These are phyloP conservation scores for Sisymbrium altissimum DNA, from an alignment of 345 rosid species.

Conservation along the genomic window DNA sequence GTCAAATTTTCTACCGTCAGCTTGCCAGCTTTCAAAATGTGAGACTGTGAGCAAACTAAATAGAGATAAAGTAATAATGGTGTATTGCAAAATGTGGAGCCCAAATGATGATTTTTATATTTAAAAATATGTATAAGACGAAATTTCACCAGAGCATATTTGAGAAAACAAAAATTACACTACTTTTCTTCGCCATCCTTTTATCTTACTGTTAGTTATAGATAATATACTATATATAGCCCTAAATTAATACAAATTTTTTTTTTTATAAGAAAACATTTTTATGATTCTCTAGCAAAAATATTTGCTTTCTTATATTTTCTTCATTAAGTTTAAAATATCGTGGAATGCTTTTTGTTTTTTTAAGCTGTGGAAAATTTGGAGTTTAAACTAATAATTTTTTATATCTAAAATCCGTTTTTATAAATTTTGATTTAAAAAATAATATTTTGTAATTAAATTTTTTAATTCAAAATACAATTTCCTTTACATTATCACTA, in stretches of 20 bases:
- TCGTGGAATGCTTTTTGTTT: too few relatives aligned
- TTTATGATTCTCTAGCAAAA: too few relatives aligned
- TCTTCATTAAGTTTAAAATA: too few relatives aligned
- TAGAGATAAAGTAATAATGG: constrained; percentile 8
- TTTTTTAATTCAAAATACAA: too few relatives aligned
- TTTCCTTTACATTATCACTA: too few relatives aligned
- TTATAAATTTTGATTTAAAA: too few relatives aligned
- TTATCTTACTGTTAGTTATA: background rate
- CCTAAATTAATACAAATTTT: background rate
- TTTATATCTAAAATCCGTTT: too few relatives aligned
- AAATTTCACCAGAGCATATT: background rate
- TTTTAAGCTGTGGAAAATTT: too few relatives aligned
- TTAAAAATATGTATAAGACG: background rate
- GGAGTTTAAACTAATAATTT: too few relatives aligned
- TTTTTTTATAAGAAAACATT: too few relatives aligned
- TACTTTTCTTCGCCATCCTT: background rate
- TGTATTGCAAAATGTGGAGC: constrained; percentile 1
- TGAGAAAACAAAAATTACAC: background rate
- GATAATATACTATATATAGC: background rate
- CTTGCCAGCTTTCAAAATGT: constrained; percentile 21
- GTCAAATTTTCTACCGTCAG: background rate
- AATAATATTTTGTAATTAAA: too few relatives aligned
- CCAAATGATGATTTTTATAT: background rate
- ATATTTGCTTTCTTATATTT: too few relatives aligned
- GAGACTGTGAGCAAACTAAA: background rate